Conservation (phyloP, 2,329 filamentous ascomycete species). For the Aureobasidium subglaciale region DNA sequence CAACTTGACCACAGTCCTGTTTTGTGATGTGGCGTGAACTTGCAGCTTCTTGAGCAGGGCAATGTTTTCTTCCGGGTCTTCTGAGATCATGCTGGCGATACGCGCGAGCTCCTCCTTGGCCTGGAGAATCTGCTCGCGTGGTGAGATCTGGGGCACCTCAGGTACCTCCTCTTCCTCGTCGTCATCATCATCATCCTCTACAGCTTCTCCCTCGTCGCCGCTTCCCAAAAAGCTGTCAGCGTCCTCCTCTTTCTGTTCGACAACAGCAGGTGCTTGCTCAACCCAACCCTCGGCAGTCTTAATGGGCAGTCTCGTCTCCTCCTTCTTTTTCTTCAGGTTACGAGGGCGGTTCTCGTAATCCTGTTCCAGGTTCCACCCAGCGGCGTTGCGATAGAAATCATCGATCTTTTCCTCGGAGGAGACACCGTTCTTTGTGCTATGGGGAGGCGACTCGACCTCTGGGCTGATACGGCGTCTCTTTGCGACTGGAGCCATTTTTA, state of each 20-base stretch:
- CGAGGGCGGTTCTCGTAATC: slow-evolving; percentile 77
- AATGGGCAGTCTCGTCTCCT: slow-evolving; percentile 72
- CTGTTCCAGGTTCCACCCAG: slow-evolving; percentile 86
- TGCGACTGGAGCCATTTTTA: slow-evolving; percentile 40
- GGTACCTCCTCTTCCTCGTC: slow-evolving; percentile 44
- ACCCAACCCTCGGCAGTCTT: slow-evolving; percentile 74
- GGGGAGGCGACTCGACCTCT: slow-evolving; percentile 28
- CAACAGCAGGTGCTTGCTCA: slow-evolving; percentile 39
- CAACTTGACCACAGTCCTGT: slow-evolving; percentile 74
- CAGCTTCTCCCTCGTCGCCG: slow-evolving; percentile 39
- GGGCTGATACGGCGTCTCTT: slow-evolving; percentile 48
- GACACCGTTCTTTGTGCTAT: slow-evolving; percentile 22
- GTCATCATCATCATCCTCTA: slow-evolving; percentile 30
- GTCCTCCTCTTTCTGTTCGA: slow-evolving; percentile 42
- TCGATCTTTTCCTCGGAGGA: slow-evolving; percentile 19
- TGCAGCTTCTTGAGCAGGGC: slow-evolving; percentile 71
- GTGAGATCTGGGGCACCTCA: slow-evolving; percentile 58
- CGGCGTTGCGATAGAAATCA: slow-evolving; percentile 50
- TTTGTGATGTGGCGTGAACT: slow-evolving; percentile 62
- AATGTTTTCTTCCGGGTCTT: slow-evolving; percentile 86
- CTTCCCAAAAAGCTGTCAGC: slow-evolving; percentile 58
- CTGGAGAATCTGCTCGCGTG: slow-evolving; percentile 70
- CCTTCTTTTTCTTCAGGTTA: slow-evolving; percentile 65
- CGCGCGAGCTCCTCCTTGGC: slow-evolving; percentile 90
- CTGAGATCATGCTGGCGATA: slow-evolving; percentile 73